phyloP scores from a whole-genome alignment of 768 basidiomycete species.

The Amanita pseudoporphyria region DNA sequence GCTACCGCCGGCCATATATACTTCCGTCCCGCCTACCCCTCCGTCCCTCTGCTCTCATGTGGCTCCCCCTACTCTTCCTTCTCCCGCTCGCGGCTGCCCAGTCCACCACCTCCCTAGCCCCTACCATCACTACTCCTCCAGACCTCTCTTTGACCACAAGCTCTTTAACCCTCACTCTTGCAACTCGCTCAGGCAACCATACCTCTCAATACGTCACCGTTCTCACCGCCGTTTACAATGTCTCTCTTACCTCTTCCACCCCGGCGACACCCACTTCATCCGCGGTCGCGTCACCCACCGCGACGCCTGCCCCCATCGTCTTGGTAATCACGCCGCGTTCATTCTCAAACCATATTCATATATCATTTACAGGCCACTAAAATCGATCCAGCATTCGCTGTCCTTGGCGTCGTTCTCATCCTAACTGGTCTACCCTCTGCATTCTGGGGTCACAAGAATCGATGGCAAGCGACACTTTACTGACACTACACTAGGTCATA shows the following conservation, averaged over 20 bases:
- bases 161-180: constrained; percentile 35
- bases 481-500: constrained; percentile 10
- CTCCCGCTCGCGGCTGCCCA: constrained; percentile 23
- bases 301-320: constrained; percentile 32
- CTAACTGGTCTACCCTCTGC: constrained; percentile 84
- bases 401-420: constrained; percentile 82
- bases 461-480: constrained; percentile 51
- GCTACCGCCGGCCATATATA: constrained; percentile 14
- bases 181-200: constrained; percentile 39
- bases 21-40: constrained; percentile 11
- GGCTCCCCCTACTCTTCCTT: constrained; percentile 11
- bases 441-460: constrained; percentile 91
- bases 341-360: constrained; percentile 16
- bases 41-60: constrained; percentile 10
- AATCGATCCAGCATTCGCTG: constrained; percentile 83
- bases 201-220: constrained; percentile 41
- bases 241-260: constrained; percentile 41
- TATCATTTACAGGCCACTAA: constrained; percentile 44
- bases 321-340: constrained; percentile 21
- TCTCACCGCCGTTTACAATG: constrained; percentile 53
- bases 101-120: constrained; percentile 13
- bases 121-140: constrained; percentile 23
- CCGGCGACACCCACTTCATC: constrained; percentile 29
- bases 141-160: constrained; percentile 43
- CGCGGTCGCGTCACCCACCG: constrained; percentile 31